phyloP scores from a whole-genome alignment of 345 rosid genomes.

The Triadica sebifera region DNA sequence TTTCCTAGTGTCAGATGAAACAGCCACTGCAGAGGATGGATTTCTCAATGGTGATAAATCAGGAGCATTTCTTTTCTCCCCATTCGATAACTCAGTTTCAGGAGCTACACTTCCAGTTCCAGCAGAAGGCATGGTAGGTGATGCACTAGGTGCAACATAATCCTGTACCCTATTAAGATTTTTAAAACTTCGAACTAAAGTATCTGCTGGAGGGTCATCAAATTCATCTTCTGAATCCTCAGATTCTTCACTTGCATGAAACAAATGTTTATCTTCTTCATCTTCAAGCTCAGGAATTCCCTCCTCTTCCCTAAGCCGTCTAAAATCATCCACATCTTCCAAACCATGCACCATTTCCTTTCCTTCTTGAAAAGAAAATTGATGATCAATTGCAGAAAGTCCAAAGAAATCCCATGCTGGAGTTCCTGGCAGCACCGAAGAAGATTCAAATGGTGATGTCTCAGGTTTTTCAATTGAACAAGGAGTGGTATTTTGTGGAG shows the following conservation, averaged over 20 bases:
- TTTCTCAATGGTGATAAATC: slow-evolving; percentile 63
- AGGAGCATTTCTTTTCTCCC: slow-evolving; percentile 62
- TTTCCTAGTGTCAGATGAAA: slow-evolving; percentile 37
- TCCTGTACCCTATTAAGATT: slow-evolving; percentile 58
- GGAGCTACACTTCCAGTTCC: slow-evolving; percentile 44
- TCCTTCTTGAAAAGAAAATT: slow-evolving; percentile 54
- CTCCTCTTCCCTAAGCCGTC: slow-evolving; percentile 53
- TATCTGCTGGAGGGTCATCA: slow-evolving; percentile 60
- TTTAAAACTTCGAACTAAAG: slow-evolving; percentile 70
- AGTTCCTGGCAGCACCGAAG: slow-evolving; percentile 49
- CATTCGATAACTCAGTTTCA: slow-evolving; percentile 48
- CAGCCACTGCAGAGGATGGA: slow-evolving; percentile 32
- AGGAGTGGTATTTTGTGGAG: slow-evolving; percentile 41
- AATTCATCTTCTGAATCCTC: slow-evolving; percentile 68
- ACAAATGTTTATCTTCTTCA: slow-evolving; percentile 57
- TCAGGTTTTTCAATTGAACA: slow-evolving; percentile 46
- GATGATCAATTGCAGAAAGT: slow-evolving; percentile 55
- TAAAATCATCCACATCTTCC: slow-evolving; percentile 48
- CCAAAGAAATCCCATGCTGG: slow-evolving; percentile 91
- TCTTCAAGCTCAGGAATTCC: slow-evolving; percentile 63
- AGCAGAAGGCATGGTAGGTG: slow-evolving; percentile 38
- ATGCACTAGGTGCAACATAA: slow-evolving; percentile 37
- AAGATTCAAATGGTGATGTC: slow-evolving; percentile 45
- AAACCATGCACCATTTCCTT: slow-evolving; percentile 33
- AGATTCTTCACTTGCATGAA: slow-evolving; percentile 56